A percentile compares a stretch with the other conserved stretches of the same genome.
These are phyloP conservation scores for Diaporthe aspalathi DNA, from an alignment of 2,329 filamentous ascomycete species.

Conservation along the genomic window DNA sequence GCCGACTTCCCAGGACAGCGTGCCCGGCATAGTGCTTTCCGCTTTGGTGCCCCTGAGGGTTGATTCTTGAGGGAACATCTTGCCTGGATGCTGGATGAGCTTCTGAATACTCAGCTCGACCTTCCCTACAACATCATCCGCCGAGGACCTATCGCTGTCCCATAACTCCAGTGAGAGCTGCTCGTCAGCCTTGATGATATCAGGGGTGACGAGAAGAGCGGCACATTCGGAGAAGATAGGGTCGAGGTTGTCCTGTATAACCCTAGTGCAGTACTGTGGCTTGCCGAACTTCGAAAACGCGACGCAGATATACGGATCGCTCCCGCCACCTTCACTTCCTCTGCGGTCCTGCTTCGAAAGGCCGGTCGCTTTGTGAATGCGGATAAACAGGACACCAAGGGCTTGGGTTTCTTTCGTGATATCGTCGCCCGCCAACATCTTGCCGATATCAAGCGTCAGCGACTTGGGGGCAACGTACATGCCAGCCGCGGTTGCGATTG, in stretches of 20 bases:
- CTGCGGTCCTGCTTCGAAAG: conserved; percentile 91
- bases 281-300: conserved; percentile 97
- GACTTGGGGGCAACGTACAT: conserved; percentile 97
- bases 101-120: conserved; percentile 94
- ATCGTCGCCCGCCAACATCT: conserved; percentile 90
- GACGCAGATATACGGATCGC: conserved; percentile 94
- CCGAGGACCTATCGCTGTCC: conserved; percentile 93
- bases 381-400: conserved; percentile 89
- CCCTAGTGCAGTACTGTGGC: conserved; percentile 96
- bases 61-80: conserved; percentile 91
- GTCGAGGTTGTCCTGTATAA: conserved; percentile 94
- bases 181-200: conserved; percentile 93
- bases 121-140: conserved; percentile 95
- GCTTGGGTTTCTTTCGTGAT: conserved; percentile 91
- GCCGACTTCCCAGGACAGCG: conserved; percentile 95
- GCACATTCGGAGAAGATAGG: conserved; percentile 92
- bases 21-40: conserved; percentile 89
- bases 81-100: conserved; percentile 91
- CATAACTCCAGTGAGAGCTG: conserved; percentile 93
- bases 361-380: conserved; percentile 87
- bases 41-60: conserved; percentile 85
- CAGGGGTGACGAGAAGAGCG: conserved; percentile 85
- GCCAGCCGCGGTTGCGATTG: conserved; percentile 85
- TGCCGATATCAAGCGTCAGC: conserved; percentile 89
- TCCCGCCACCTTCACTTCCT: conserved; percentile 86